These are phyloP conservation scores for Xeromyces bisporus DNA, from an alignment of 495 filamentous ascomycete genomes.

Conservation along the genomic window DNA sequence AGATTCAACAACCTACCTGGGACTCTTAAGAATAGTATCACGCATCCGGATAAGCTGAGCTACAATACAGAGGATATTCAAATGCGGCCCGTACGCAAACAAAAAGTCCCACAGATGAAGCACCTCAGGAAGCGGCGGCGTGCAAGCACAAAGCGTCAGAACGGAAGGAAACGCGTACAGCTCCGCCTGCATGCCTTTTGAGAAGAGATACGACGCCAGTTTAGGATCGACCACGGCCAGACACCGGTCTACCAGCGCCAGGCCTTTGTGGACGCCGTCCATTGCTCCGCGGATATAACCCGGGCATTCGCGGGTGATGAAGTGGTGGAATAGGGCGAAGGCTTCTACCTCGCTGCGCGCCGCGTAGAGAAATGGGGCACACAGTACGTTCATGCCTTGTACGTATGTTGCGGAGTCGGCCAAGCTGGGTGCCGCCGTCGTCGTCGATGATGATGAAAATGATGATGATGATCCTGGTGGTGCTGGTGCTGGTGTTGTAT, in stretches of 20 bases:
- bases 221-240: constrained; percentile 80
- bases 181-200: constrained; percentile 76
- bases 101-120: constrained; percentile 95
- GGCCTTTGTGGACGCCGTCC: constrained; percentile 89
- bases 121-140: constrained; percentile 91
- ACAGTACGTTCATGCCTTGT: constrained; percentile 99
- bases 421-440: constrained; percentile 25
- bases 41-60: constrained; percentile 85
- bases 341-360: constrained; percentile 90
- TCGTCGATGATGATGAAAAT: too few relatives aligned
- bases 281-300: constrained; percentile 91
- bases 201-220: constrained; percentile 63
- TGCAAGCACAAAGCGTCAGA: constrained; percentile 86
- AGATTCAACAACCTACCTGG: constrained; percentile 44
- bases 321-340: constrained; percentile 76
- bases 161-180: constrained; percentile 97
- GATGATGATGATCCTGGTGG: too few relatives aligned
- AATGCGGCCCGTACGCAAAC: constrained; percentile 83
- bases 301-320: constrained; percentile 77
- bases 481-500: too few relatives aligned
- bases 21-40: constrained; percentile 61
- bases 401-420: constrained; percentile 72
- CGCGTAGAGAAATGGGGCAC: constrained; percentile 89
- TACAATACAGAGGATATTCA: constrained; percentile 94
- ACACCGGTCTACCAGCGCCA: constrained; percentile 79